phyloP scores from a whole-genome alignment of 2,329 filamentous ascomycete species.

The Trichophyton schoenleinii region DNA sequence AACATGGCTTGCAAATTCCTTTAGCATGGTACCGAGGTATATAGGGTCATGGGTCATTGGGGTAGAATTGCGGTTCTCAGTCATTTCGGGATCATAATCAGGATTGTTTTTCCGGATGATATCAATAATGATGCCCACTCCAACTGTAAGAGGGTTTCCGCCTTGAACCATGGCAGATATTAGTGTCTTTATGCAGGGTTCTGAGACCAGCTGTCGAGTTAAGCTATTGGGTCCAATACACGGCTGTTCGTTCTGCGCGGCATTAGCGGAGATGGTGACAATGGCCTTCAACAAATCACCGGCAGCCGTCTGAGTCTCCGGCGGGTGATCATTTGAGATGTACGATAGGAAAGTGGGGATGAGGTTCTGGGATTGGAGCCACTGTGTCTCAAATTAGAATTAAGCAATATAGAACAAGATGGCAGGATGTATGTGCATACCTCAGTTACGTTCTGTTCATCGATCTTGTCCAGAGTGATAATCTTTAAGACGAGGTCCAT shows the following conservation, averaged over 20 bases:
- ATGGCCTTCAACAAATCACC: slow-evolving; percentile 98
- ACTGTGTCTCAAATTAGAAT: slow-evolving; percentile 40
- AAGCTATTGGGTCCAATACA: slow-evolving; percentile 97
- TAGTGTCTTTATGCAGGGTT: slow-evolving; percentile 68
- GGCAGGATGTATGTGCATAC: slow-evolving; percentile 37
- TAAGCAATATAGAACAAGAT: neutral
- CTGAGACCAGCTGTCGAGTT: slow-evolving; percentile 85
- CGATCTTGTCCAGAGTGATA: slow-evolving; percentile 85
- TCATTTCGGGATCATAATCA: slow-evolving; percentile 89
- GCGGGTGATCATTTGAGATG: slow-evolving; percentile 69
- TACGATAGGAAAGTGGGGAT: slow-evolving; percentile 80
- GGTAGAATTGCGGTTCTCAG: slow-evolving; percentile 62
- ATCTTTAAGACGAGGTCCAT: slow-evolving; percentile 97
- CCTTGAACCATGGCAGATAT: slow-evolving; percentile 84
- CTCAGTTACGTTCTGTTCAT: slow-evolving; percentile 88
- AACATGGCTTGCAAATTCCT: slow-evolving; percentile 79
- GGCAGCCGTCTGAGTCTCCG: slow-evolving; percentile 87
- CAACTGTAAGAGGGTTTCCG: slow-evolving; percentile 87
- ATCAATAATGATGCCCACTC: slow-evolving; percentile 94
- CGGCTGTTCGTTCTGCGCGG: slow-evolving; percentile 95
- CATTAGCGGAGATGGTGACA: slow-evolving; percentile 96
- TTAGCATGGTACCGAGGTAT: slow-evolving; percentile 79
- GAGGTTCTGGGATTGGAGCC: slow-evolving; percentile 80
- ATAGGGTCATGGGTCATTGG: slow-evolving; percentile 87
- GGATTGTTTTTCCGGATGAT: slow-evolving; percentile 99